phyloP scores from a whole-genome alignment of 345 rosid genomes.

The Streptanthus diversifolius region DNA sequence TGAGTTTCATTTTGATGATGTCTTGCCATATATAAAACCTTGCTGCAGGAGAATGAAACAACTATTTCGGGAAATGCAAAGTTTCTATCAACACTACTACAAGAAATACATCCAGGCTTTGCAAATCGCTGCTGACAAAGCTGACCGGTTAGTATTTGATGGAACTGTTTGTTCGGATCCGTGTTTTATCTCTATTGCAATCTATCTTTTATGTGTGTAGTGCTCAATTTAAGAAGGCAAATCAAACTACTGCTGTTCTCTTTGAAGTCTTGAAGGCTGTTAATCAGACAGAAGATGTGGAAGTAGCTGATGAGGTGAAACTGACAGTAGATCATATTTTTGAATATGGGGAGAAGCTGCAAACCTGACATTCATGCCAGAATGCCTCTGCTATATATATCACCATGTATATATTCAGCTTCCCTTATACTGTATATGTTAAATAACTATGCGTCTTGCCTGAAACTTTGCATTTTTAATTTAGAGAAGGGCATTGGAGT shows the following conservation, averaged over 20 bases:
- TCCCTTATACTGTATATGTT: neutral
- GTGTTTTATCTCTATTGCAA: neutral
- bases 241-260: conserved; percentile 77
- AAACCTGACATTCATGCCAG: conserved; percentile 90
- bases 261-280: conserved; percentile 75
- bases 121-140: conserved; percentile 82
- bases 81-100: conserved; percentile 79
- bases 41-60: conserved; percentile 79
- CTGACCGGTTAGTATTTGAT: conserved; percentile 50
- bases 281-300: conserved; percentile 63
- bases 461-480: neutral
- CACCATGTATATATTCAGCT: conserved; percentile 64
- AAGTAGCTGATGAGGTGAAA: conserved; percentile 67
- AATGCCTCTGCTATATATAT: conserved; percentile 85
- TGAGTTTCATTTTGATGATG: neutral
- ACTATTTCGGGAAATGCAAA: conserved; percentile 86
- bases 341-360: conserved; percentile 98
- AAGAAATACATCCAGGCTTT: conserved; percentile 84
- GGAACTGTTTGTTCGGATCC: neutral
- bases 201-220: conserved; percentile 32
- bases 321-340: neutral
- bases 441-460: neutral
- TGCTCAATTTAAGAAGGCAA: conserved; percentile 74
- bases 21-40: neutral
- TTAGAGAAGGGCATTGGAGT: neutral